Evolutionary conservation across 305 asterid genomes (phyloP).

Genomic region (Fraxinus dipetala): DNA sequence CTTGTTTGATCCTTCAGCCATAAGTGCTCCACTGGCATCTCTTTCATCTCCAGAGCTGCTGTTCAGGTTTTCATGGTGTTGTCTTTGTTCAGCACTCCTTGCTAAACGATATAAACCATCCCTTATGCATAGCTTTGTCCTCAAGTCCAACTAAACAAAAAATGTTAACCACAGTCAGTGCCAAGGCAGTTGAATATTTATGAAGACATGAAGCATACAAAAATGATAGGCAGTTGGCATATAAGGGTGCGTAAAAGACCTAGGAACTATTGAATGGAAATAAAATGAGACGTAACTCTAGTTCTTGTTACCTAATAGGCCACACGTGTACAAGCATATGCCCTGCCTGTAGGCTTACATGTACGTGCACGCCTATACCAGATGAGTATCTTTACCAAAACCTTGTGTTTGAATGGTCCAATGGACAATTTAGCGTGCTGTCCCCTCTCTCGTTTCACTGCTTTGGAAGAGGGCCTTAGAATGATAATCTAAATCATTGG

Average conservation of each 20-base stretch:
- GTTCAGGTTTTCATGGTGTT: conserved; percentile 34
- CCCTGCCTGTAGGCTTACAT: not conserved
- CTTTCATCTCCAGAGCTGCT: conserved; percentile 36
- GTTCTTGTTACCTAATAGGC: conserved; percentile 1
- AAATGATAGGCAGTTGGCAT: not conserved
- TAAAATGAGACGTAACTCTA: not conserved
- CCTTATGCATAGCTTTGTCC: conserved; percentile 80
- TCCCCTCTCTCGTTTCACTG: conserved; percentile 11
- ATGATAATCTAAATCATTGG: not conserved
- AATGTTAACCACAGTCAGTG: conserved; percentile 26
- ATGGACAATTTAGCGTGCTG: not conserved
- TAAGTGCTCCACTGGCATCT: conserved; percentile 38
- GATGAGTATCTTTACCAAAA: not conserved
- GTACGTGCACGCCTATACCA: not conserved
- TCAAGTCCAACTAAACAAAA: conserved; percentile 65
- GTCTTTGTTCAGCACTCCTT: conserved; percentile 75
- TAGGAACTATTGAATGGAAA: conserved; percentile 28
- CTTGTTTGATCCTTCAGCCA: conserved; percentile 48
- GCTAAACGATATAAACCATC: conserved; percentile 94
- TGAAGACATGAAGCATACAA: conserved; percentile 20
- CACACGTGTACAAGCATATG: not conserved
- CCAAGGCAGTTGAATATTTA: not conserved
- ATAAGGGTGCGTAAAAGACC: not conserved
- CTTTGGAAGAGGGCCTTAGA: not conserved
- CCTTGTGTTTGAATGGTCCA: not conserved